Conservation (phyloP, 257 asterid species). For the Gentiana dahurica region DNA sequence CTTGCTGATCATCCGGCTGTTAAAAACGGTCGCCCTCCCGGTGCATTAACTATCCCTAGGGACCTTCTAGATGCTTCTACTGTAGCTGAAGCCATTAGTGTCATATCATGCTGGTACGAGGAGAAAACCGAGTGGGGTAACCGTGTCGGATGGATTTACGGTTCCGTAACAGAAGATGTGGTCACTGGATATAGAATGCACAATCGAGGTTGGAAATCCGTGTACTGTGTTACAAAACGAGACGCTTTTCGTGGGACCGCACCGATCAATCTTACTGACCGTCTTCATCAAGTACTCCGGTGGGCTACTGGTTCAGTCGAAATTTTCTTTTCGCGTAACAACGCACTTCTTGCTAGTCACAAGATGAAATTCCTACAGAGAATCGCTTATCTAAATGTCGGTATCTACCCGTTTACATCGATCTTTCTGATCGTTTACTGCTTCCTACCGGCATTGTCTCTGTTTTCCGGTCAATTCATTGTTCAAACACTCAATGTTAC, state of each 20-base stretch:
- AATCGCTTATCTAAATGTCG: conserved; percentile 73
- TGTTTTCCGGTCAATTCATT: conserved; percentile 75
- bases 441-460: conserved; percentile 79
- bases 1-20: conserved; percentile 85
- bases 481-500: conserved; percentile 58
- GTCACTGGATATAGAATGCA: conserved; percentile 90
- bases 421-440: conserved; percentile 72
- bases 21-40: conserved; percentile 71
- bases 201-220: conserved; percentile 79
- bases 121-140: conserved; percentile 92
- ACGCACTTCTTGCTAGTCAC: conserved; percentile 63
- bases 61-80: conserved; percentile 77
- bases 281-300: conserved; percentile 87
- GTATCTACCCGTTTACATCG: conserved; percentile 79
- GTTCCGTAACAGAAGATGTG: conserved; percentile 81
- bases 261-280: conserved; percentile 71
- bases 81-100: conserved; percentile 84
- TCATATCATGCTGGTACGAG: conserved; percentile 84
- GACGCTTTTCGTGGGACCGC: conserved; percentile 93
- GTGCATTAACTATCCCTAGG: conserved; percentile 60
- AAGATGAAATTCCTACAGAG: conserved; percentile 66
- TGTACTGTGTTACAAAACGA: conserved; percentile 72
- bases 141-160: conserved; percentile 89
- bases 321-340: conserved; percentile 80
- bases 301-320: conserved; percentile 94